Evolutionary conservation across 345 rosid genomes (phyloP), one percentile per base, ranked within the genome.

Genomic region (Firmiana major): DNA sequence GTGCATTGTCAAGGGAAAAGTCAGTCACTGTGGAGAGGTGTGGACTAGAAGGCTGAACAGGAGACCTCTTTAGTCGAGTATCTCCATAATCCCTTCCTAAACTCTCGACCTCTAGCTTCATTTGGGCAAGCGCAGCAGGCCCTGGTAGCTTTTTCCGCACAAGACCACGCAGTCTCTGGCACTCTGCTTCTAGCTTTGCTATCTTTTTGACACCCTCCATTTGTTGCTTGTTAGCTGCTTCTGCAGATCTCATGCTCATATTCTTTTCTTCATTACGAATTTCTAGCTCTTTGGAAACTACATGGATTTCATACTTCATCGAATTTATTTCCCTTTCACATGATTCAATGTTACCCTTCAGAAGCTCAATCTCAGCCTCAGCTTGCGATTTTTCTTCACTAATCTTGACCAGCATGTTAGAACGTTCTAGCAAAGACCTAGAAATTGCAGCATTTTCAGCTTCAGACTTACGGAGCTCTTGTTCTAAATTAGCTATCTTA

Each of bases 91-190:
- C 97, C 71, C 87, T 81, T 45, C 94, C 97, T 83, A 94, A 86
- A 83, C 85, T 93, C 84, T 97, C 99, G 66, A 97, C 98, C 82
- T 97, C 99, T 66, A 89, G 79, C 90, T 94, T 97, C 99, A 94
- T 97, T 76, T 97, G 98, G 17, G 99, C 99, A 63, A 97, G 90
- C 45, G 99, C 99, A 63, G 98, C 99, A 58, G 99, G 98, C 80
- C 99, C 99, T 0, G 99, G 99, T 79, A 97, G 88, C 87, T 90
- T 97, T 88, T 94, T 97, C 81, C 99, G 85, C 72, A 97, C 97
- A 43, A 97, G 85, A 62, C 95, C 89, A 0, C 98, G 92, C 77
- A 97, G 81, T 78, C 99, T 92, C 80, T 97, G 98, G 81, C 97
- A 92, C 71, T 97, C 99, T 26, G 97, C 94, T 83, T 97, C 99